Evolutionary conservation across 345 rosid species (phyloP), one percentile per base, ranked within the genome.

Genomic region (Acer yangbiense): DNA sequence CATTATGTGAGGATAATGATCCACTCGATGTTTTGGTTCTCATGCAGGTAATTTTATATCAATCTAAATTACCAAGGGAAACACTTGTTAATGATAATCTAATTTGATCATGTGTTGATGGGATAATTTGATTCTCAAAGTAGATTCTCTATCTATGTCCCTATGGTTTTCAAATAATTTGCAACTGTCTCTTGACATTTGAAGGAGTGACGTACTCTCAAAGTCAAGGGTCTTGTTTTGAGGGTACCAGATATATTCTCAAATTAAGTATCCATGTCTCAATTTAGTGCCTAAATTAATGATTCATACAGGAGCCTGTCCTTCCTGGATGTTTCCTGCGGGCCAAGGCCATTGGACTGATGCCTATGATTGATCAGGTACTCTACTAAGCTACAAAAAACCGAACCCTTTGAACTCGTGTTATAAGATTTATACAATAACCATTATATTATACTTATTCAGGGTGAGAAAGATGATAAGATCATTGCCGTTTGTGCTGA

Each of bases 281-380:
- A 46, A 44, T 57, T 29, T 14, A 20, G 9, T 25, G 27, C 67
- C 48, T 25, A 1, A 62, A 32, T 32, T 32, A 32, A 32, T 32
- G 39, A 32, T 35, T 35, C 39, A 35, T 35, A 70, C 73, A 93
- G 99, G 99, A 95, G 88, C 99, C 99, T 32, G 98, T 95, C 58
- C 92, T 95, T 85, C 97, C 99, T 1, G 99, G 99, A 44, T 91
- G 97, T 80, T 95, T 95, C 76, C 87, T 93, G 35, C 90, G 99
- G 76, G 99, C 99, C 78, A 89, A 87, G 81, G 99, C 99, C 79
- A 94, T 95, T 68, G 99, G 99, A 78, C 84, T 94, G 62, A 95
- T 95, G 98, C 99, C 99, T 57, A 95, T 95, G 99, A 95, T 95
- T 86, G 99, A 95, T 80, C 97, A 92, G 95, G 98, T 92, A 68